phyloP scores from a whole-genome alignment of 768 basidiomycete genomes.

The Chiua virens region DNA sequence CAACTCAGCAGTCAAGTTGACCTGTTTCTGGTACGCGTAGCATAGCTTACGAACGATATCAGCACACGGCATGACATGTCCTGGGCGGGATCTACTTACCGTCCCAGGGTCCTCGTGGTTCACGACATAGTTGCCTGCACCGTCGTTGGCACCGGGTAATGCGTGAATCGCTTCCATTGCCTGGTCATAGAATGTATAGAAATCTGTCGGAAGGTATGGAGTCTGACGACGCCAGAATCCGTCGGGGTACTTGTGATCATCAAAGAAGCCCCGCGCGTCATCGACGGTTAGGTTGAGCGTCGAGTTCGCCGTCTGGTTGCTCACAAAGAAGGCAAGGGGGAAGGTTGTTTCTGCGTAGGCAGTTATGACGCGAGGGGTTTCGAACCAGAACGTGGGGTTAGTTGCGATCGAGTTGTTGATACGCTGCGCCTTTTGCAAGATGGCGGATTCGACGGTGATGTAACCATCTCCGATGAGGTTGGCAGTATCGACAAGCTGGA shows the following conservation, averaged over 20 bases:
- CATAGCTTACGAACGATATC: slow-evolving; percentile 14
- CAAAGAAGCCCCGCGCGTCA: slow-evolving; percentile 19
- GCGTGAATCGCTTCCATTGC: slow-evolving; percentile 1
- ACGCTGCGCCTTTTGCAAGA: slow-evolving; percentile 19
- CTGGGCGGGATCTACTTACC: slow-evolving; percentile 5
- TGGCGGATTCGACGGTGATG: slow-evolving; percentile 22
- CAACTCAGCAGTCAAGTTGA: slow-evolving; percentile 16
- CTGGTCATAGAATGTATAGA: not conserved
- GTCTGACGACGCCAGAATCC: slow-evolving; percentile 20
- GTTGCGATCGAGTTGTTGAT: slow-evolving; percentile 28
- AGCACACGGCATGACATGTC: not conserved
- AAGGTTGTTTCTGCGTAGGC: slow-evolving; percentile 24
- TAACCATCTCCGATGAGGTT: slow-evolving; percentile 16
- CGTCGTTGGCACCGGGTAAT: slow-evolving; percentile 17
- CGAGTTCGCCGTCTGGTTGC: slow-evolving; percentile 19
- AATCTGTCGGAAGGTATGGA: slow-evolving; percentile 5
- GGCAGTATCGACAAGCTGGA: slow-evolving; percentile 16
- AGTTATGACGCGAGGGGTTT: slow-evolving; percentile 16
- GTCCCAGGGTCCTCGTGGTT: slow-evolving; percentile 8
- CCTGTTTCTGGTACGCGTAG: slow-evolving; percentile 19
- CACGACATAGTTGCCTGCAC: slow-evolving; percentile 13
- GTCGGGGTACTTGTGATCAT: slow-evolving; percentile 14
- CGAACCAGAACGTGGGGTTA: slow-evolving; percentile 24
- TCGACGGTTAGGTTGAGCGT: slow-evolving; percentile 15
- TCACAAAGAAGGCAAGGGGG: slow-evolving; percentile 26